These are phyloP conservation scores for Crinitomyces ghanaensis DNA, from an alignment of 805 yeast genomes.

Conservation along the genomic window DNA sequence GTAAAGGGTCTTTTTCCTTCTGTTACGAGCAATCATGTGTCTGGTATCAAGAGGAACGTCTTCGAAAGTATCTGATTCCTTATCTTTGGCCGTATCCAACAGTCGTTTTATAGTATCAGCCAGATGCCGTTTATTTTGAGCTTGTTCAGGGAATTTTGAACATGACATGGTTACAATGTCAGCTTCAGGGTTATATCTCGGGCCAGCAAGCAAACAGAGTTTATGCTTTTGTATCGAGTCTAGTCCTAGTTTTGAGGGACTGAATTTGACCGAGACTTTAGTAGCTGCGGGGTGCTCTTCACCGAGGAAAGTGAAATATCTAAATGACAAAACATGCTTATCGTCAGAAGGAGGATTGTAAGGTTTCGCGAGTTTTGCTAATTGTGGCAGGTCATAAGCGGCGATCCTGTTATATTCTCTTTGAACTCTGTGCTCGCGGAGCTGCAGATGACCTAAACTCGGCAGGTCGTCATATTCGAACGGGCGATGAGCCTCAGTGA, in stretches of 20 bases:
- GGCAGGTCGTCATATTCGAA: constrained; percentile 57
- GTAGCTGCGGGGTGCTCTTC: constrained; percentile 60
- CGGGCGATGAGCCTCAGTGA: constrained; percentile 13
- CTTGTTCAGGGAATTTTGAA: constrained; percentile 57
- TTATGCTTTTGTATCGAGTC: constrained; percentile 49
- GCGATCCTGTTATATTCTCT: constrained; percentile 72
- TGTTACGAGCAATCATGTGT: constrained; percentile 40
- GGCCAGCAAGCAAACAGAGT: constrained; percentile 66
- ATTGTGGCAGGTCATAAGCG: constrained; percentile 84
- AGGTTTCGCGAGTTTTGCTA: constrained; percentile 51
- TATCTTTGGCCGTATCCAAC: constrained; percentile 51
- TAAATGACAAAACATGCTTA: constrained; percentile 37
- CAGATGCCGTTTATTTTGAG: constrained; percentile 73
- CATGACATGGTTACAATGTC: constrained; percentile 56
- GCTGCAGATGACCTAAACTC: constrained; percentile 56
- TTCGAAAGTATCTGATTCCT: constrained; percentile 43
- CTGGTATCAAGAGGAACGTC: constrained; percentile 79
- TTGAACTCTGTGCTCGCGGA: constrained; percentile 60
- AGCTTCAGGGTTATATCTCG: constrained; percentile 53
- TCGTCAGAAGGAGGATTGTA: constrained; percentile 38
- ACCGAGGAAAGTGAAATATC: constrained; percentile 63
- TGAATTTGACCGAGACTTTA: constrained; percentile 52
- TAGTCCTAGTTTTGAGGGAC: constrained; percentile 35
- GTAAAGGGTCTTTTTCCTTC: constrained; percentile 31
- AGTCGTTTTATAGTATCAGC: constrained; percentile 53